phyloP scores from a whole-genome alignment of 1,284 basidiomycete species.

The Ceratobasidium sp. region DNA sequence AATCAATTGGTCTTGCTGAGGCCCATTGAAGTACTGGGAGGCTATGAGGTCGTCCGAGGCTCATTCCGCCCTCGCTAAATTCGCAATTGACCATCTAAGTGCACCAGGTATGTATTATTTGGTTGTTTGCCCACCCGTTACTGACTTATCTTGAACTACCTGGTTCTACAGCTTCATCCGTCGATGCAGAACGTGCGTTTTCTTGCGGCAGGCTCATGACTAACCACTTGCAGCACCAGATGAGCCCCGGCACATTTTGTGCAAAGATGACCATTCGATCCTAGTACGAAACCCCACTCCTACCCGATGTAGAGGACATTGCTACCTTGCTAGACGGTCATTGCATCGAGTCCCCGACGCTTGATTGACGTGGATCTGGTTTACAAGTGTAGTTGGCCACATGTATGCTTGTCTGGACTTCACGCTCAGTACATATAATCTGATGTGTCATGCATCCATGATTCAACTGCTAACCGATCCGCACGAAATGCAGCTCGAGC shows the following conservation, averaged over 20 bases:
- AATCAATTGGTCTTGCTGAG: conserved; percentile 8
- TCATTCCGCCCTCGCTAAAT: background rate
- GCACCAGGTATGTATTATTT: conserved; percentile 16
- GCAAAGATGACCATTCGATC: conserved; percentile 15
- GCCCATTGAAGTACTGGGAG: conserved; percentile 18
- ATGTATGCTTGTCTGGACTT: background rate
- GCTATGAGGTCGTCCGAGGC: background rate
- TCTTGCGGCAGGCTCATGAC: conserved; percentile 24
- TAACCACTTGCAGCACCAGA: conserved; percentile 17
- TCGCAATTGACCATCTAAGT: conserved; percentile 23
- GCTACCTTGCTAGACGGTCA: conserved; percentile 6
- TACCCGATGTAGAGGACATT: conserved; percentile 12
- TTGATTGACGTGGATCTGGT: background rate
- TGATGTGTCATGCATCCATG: background rate
- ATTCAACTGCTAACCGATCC: background rate
- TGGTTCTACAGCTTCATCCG: conserved; percentile 13
- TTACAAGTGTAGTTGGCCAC: background rate
- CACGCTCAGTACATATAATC: background rate
- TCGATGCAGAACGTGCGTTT: conserved; percentile 23
- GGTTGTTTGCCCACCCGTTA: background rate
- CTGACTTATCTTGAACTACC: background rate
- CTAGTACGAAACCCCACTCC: conserved; percentile 23
- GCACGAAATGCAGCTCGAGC: conserved; percentile 2
- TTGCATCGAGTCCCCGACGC: background rate
- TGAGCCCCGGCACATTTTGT: background rate